Evolutionary conservation across 2,329 filamentous ascomycete genomes (phyloP), one percentile per base, ranked within the genome.

Genomic region (Corynespora cassiicola): DNA sequence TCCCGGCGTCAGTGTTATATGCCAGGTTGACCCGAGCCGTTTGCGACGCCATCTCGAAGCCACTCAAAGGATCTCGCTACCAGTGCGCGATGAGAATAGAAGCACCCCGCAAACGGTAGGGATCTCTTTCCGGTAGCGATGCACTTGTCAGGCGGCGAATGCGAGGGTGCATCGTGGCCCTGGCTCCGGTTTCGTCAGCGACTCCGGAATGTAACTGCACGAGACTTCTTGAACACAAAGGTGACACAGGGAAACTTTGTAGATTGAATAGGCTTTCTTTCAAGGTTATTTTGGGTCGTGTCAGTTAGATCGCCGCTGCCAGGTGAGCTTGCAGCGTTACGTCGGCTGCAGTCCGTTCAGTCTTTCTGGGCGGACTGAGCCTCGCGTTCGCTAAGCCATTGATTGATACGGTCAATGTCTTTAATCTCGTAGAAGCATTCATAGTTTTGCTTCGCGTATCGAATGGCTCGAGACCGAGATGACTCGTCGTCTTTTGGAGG

Each of bases 361-460:
- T n/a, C n/a, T n/a, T 20, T 22, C 31, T 19, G 17, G 14, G 11
- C 21, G 16, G 14, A 15, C 24, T 39, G 23, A 16, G 6, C 17
- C 12, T 15, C 20, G 33, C 29, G n/a, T 17, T 24, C 20, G 16
- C 32, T 22, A 36, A 59, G 31, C 40, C 47, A 54, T 17, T 39
- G 7, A 17, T 56, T 21, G 21, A 61, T 63, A 24, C 43, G 31
- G 7, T 36, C 23, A 7, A 56, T 35, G 23, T 57, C 44, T 8
- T 31, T 45, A 7, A 46, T 18, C 21, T 59, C 48, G 32, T 55
- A 58, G 41, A 48, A 54, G 28, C 51, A 46, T 30, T 56, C 51
- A 21, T 49, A 48, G 31, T 59, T 45, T 17, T 52, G 31, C 24
- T 59, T 56, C 8, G 51, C 53, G 27, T 59, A 55, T 20, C 50